These are phyloP conservation scores for Aspergillus sclerotioniger DNA, from an alignment of 495 filamentous ascomycete genomes.

Conservation along the genomic window DNA sequence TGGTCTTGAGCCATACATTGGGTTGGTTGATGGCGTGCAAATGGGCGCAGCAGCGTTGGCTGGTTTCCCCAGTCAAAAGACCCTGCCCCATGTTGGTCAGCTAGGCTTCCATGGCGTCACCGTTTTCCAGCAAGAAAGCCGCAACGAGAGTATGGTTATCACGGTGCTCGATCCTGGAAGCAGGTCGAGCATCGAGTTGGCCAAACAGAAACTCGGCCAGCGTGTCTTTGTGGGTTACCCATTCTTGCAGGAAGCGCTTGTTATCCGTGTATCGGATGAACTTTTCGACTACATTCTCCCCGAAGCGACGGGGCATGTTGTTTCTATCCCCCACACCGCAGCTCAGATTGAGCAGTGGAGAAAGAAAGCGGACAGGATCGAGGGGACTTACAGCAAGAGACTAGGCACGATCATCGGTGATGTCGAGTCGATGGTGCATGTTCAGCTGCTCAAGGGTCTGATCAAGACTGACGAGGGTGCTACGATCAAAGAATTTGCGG, in stretches of 20 bases:
- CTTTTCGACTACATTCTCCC: slow-evolving; percentile 84
- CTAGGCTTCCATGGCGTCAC: slow-evolving; percentile 89
- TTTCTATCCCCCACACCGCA: slow-evolving; percentile 68
- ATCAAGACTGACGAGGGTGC: slow-evolving; percentile 88
- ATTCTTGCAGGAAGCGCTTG: slow-evolving; percentile 90
- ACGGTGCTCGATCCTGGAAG: slow-evolving; percentile 73
- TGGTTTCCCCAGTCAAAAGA: slow-evolving; percentile 87
- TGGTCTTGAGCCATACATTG: slow-evolving; percentile 80
- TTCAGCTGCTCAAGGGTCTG: slow-evolving; percentile 89
- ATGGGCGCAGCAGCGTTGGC: slow-evolving; percentile 78
- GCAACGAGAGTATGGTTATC: slow-evolving; percentile 95
- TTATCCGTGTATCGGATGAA: slow-evolving; percentile 86
- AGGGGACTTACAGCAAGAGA: slow-evolving; percentile 82
- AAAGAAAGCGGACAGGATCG: slow-evolving; percentile 80
- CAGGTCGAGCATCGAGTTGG: slow-evolving; percentile 65
- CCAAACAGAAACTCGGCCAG: slow-evolving; percentile 76
- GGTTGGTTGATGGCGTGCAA: slow-evolving; percentile 82
- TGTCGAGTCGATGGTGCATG: slow-evolving; percentile 85
- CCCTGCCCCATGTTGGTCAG: slow-evolving; percentile 72
- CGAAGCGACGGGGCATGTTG: slow-evolving; percentile 55
- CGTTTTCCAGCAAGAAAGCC: slow-evolving; percentile 96
- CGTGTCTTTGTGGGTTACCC: slow-evolving; percentile 93
- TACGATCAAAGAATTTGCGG: slow-evolving; percentile 87
- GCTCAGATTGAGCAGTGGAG: slow-evolving; percentile 78
- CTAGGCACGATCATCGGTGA: slow-evolving; percentile 83